Evolutionary conservation across 108 stramenopile species (phyloP), one percentile per base, ranked within the genome.

Genomic region (Discostella stelligeroides): DNA sequence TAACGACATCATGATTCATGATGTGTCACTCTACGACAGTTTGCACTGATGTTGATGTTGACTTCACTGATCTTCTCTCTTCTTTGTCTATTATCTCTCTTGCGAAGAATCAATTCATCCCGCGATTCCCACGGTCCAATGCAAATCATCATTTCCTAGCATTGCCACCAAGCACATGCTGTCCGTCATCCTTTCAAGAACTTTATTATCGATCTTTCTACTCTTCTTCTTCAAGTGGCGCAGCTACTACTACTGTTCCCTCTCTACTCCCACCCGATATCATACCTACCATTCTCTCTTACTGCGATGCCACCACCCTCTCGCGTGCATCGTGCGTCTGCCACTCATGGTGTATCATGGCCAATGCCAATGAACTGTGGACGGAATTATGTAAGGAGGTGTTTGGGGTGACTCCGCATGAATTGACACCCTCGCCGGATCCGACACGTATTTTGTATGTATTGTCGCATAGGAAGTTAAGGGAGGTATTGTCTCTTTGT

Each of bases 381-480:
- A 68, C 78, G 28, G 66, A 81, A 37, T 25, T 84, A 42, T 84
- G 84, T 39, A 71, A 58, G 38, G 29, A 68, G 17, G 73, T 47
- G 1, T 84, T 84, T 39, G 84, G 84, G 0, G 77, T 84, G 18
- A 37, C 50, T 25, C 77, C 81, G 0, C 17, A 27, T 8, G 57
- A 81, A 25, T 60, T 84, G 27, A 71, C 29, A 9, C 84, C 83
- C 0, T 38, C 66, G 56, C 83, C 84, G 1, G 81, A 84, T 75
- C 84, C 84, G 14, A 73, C 76, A 20, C 78, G 72, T 29, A 43
- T 51, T 25, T 51, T 84, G 70, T 84, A 84, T 59, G 64, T 84
- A 0, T 28, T 81, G 63, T 69, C 51, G 25, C 56, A 82, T 63
- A n/a, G 30, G 65, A 75, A 63, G 63, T 63, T 84, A 68, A 77